A percentile compares a stretch with the other conserved stretches of the same genome.
These are phyloP conservation scores for Macrotyloma uniflorum DNA, from an alignment of 306 rosid genomes.

Conservation along the genomic window DNA sequence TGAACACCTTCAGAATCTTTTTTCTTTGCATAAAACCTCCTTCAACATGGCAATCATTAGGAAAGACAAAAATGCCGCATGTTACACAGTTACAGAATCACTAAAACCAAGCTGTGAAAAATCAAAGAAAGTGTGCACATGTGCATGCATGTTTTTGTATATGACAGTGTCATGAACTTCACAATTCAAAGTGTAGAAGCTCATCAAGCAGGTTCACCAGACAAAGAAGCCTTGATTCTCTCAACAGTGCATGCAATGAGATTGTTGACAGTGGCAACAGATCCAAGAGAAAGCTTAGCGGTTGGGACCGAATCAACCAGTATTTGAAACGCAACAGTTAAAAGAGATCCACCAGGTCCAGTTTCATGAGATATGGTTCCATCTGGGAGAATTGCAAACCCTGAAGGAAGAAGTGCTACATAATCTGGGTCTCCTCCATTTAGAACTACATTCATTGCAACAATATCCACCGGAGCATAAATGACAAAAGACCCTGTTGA, in stretches of 20 bases:
- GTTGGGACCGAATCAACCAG: conserved; percentile 94
- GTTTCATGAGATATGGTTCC: conserved; percentile 57
- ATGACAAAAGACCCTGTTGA: conserved; percentile 80
- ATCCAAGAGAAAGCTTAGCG: conserved; percentile 90
- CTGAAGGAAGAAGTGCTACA: conserved; percentile 95
- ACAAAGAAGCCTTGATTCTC: conserved; percentile 81
- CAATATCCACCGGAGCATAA: conserved; percentile 91
- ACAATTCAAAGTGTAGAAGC: neutral
- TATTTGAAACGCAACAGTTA: conserved; percentile 95
- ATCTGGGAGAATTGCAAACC: conserved; percentile 93
- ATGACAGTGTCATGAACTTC: neutral
- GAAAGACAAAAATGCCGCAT: too few species aligned
- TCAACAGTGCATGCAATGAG: conserved; percentile 95
- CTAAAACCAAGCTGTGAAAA: neutral
- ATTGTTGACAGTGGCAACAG: conserved; percentile 92
- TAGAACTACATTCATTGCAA: conserved; percentile 85
- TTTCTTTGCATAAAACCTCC: too few species aligned
- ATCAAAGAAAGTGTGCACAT: neutral
- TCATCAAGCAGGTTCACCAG: conserved; percentile 65
- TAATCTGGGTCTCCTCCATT: conserved; percentile 96
- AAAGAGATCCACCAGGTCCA: conserved; percentile 75
- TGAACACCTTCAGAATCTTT: too few species aligned
- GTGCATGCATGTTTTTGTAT: neutral
- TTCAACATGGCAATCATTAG: too few species aligned
- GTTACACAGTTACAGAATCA: too few species aligned